These are phyloP conservation scores for Cydonia oblonga DNA, from an alignment of 331 rosid genomes.

Conservation along the genomic window DNA sequence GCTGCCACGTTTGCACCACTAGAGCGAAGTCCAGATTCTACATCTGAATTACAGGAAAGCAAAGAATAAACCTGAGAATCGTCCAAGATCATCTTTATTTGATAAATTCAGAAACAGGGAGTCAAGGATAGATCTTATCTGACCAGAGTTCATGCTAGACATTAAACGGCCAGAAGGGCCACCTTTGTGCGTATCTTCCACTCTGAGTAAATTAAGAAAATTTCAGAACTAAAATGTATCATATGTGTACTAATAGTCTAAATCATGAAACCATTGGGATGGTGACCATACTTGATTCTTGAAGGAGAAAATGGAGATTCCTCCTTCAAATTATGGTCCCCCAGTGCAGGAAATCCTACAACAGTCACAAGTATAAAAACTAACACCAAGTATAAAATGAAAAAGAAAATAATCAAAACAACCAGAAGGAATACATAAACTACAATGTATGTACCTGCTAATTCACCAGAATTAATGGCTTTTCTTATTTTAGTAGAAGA, in stretches of 20 bases:
- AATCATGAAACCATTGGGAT: slow-evolving; percentile 2
- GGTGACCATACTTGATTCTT: slow-evolving; percentile 61
- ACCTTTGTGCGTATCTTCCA: slow-evolving; percentile 68
- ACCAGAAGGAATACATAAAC: slow-evolving; percentile 6
- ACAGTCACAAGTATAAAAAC: slow-evolving; percentile 5
- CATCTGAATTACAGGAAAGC: slow-evolving; percentile 31
- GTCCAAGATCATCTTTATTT: not conserved
- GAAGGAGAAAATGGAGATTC: slow-evolving; percentile 74
- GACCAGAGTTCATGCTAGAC: slow-evolving; percentile 60
- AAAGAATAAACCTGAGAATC: slow-evolving; percentile 14
- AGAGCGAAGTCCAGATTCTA: slow-evolving; percentile 36
- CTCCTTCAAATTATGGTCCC: slow-evolving; percentile 66
- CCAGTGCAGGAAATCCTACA: slow-evolving; percentile 54
- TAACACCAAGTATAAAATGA: not conserved
- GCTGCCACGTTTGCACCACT: slow-evolving; percentile 25
- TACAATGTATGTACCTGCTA: not conserved
- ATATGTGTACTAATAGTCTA: slow-evolving; percentile 6
- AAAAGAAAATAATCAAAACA: slow-evolving; percentile 9
- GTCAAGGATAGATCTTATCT: slow-evolving; percentile 12
- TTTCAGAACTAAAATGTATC: slow-evolving; percentile 5
- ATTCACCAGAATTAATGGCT: not conserved
- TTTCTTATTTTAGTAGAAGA: not conserved
- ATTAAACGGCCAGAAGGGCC: slow-evolving; percentile 54
- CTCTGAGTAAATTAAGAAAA: slow-evolving; percentile 36
- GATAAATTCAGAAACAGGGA: not conserved